Evolutionary conservation across 306 rosid genomes (phyloP), one percentile per base, ranked within the genome.

Genomic region (Geum urbanum): DNA sequence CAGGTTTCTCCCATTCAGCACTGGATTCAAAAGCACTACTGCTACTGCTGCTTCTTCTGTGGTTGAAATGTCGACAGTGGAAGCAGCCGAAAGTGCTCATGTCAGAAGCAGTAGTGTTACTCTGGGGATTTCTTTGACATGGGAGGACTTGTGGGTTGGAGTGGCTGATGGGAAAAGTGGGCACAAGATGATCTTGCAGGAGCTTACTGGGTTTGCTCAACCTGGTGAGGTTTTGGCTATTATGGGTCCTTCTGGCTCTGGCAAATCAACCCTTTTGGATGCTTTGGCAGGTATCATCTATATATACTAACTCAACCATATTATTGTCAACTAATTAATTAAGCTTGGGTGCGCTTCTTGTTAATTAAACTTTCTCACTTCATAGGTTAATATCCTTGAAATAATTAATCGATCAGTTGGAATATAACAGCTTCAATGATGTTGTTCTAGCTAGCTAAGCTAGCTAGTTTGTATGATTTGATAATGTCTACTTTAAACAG

Each of bases 161-260:
- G 86, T 80, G 10, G 19, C 72, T 3, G 66, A 49, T 48, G 67
- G 71, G 49, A 75, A 72, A 37, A 18, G 55, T 5, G 76, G 75
- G 8, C 63, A 68, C 7, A 67, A 56, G 65, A 12, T 47, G 66
- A 80, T 80, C 5, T 69, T 82, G 35, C 67, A 84, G 54, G 79
- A 63, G n/a, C 45, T 82, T 0, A 87, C 83, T 2, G 84, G 87
- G 18, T 90, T 76, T 76, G 96, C 91, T 55, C 77, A 77, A 7
- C 88, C 88, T 10, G 96, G 90, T 2, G 76, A 83, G 69, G 76
- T 86, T 12, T 67, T 90, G 71, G 95, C 96, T 20, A 81, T 90
- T 16, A 88, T 90, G 95, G 96, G 96, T 43, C 94, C 91, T 74
- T 87, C 95, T 50, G 91, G 96, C 20, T 87, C 48, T 66, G 95